Conservation (phyloP, 1,284 basidiomycete species). For the Fistulina hepatica region DNA sequence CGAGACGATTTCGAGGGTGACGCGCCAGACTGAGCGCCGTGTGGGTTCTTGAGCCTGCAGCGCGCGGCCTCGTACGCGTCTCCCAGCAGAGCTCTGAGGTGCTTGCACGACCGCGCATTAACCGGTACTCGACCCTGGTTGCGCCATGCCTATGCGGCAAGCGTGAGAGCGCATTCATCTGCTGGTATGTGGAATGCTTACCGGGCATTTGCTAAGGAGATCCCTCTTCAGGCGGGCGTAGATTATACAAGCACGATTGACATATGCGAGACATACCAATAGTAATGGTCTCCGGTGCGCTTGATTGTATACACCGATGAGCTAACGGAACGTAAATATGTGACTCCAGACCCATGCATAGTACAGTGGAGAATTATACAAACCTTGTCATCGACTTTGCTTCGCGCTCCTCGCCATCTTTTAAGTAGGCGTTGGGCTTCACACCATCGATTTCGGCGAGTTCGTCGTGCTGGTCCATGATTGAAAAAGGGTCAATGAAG, state of each 20-base stretch:
- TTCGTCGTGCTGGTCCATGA: conserved; percentile 20
- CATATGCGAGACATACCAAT: conserved; percentile 27
- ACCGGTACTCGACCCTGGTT: conserved; percentile 37
- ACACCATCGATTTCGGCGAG: conserved; percentile 35
- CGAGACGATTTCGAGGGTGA: conserved; percentile 10
- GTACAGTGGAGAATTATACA: conserved; percentile 4
- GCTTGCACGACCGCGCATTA: conserved; percentile 51
- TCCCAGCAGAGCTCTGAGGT: conserved; percentile 46
- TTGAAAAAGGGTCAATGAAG: neutral
- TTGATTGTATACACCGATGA: conserved; percentile 40
- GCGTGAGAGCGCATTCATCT: conserved; percentile 2
- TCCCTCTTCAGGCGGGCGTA: conserved; percentile 1
- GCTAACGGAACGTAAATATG: conserved; percentile 18
- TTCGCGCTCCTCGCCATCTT: conserved; percentile 34
- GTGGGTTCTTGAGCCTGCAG: conserved; percentile 36
- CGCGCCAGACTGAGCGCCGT: conserved; percentile 22
- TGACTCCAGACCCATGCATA: neutral
- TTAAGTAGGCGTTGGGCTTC: conserved; percentile 30
- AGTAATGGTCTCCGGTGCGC: conserved; percentile 44
- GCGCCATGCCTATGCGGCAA: conserved; percentile 32
- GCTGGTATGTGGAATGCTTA: conserved; percentile 17
- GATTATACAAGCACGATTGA: neutral
- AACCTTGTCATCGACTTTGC: conserved; percentile 34
- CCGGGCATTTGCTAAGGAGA: conserved; percentile 31
- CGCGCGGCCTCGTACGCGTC: conserved; percentile 46